These are phyloP conservation scores for Naegleria lovaniensis DNA, from an alignment of 208 protist species.

Conservation along the genomic window DNA sequence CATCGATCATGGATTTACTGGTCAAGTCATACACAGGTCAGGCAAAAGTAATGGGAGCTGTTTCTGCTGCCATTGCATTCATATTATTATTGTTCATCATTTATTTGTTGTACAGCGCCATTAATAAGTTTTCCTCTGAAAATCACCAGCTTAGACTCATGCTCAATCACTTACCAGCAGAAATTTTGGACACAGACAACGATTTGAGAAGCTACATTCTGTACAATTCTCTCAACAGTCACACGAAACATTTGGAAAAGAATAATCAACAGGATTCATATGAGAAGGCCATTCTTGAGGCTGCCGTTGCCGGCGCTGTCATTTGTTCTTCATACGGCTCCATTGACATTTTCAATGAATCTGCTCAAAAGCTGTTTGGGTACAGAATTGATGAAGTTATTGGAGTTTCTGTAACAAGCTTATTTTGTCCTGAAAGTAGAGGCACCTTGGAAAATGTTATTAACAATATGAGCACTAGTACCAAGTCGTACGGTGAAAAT, in stretches of 20 bases:
- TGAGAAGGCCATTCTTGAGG: not conserved
- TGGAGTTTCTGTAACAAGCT: not conserved
- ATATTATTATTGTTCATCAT: not conserved
- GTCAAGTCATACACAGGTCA: not conserved
- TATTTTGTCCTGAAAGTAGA: not conserved
- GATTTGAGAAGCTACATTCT: not conserved
- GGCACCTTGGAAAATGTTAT: not conserved
- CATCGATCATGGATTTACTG: not conserved
- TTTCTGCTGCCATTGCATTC: not conserved
- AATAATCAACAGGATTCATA: not conserved
- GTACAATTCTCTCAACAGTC: not conserved
- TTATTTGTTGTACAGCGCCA: not conserved
- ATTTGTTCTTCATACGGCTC: not conserved
- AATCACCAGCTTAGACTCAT: not conserved
- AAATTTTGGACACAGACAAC: not conserved
- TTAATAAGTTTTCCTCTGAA: not conserved
- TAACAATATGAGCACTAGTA: not conserved
- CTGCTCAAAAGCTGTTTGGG: not conserved
- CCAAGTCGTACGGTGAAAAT: not conserved
- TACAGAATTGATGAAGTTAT: not conserved
- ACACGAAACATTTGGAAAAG: not conserved
- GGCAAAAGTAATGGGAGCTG: not conserved
- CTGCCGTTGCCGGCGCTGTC: not conserved
- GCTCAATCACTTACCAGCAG: not conserved
- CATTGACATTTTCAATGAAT: not conserved